These are phyloP conservation scores for Neurospora intermedia DNA, from an alignment of 495 filamentous ascomycete species.

Conservation along the genomic window DNA sequence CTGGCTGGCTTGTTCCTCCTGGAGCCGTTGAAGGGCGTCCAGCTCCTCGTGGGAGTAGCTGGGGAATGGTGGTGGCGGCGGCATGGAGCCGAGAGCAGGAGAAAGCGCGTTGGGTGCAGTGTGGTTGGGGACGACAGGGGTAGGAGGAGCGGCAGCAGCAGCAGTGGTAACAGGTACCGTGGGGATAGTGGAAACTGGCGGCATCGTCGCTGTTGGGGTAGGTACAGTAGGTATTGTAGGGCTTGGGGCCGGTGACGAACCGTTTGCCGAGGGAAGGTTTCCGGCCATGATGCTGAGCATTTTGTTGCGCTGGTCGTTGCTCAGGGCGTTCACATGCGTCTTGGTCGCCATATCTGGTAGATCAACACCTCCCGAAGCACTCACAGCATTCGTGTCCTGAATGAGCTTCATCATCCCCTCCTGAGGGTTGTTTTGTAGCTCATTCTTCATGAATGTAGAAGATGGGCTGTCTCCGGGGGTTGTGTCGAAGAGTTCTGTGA, in stretches of 20 bases:
- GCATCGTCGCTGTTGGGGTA: constrained; percentile 1
- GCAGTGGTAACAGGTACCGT: constrained; percentile 13
- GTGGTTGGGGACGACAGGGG: constrained; percentile 1
- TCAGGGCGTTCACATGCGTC: constrained; percentile 52
- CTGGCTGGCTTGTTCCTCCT: constrained; percentile 58
- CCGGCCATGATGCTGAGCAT: constrained; percentile 71
- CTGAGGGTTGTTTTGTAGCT: constrained; percentile 41
- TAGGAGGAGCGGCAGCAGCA: constrained; percentile 8
- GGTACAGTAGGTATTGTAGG: constrained; percentile 1
- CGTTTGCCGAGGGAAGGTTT: background rate
- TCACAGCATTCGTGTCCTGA: constrained; percentile 61
- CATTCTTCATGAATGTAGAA: constrained; percentile 34
- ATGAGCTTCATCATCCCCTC: constrained; percentile 83
- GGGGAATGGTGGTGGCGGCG: constrained; percentile 45
- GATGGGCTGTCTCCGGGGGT: constrained; percentile 27
- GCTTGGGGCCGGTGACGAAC: background rate
- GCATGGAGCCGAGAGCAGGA: constrained; percentile 47
- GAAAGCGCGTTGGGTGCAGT: constrained; percentile 29
- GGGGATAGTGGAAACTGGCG: constrained; percentile 13
- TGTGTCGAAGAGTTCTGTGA: constrained; percentile 38
- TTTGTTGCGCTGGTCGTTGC: constrained; percentile 62
- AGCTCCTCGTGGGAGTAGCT: constrained; percentile 55
- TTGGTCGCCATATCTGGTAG: constrained; percentile 70
- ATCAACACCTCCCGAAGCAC: constrained; percentile 41
- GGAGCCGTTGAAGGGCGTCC: constrained; percentile 60